A percentile compares a stretch with the other conserved stretches of the same genome.
Conservation (phyloP, 495 filamentous ascomycete species). For the Penicillium pulvis region DNA sequence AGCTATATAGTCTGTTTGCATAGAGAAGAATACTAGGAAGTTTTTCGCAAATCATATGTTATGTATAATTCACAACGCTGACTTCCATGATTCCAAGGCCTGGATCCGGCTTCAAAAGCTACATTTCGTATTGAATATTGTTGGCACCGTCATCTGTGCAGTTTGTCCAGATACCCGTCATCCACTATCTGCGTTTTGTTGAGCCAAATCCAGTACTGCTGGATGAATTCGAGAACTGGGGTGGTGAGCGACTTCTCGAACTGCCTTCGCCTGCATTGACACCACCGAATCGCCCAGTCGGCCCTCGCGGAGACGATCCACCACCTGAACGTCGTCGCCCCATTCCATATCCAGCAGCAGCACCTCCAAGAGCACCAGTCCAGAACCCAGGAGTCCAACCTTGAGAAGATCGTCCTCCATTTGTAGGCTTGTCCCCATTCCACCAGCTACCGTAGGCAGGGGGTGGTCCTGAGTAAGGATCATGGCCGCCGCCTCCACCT, state of each 20-base stretch:
- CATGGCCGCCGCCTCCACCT: slow-evolving; percentile 53
- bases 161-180: too few species aligned
- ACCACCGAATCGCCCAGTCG: neutral
- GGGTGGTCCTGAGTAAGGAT: slow-evolving; percentile 56
- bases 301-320: slow-evolving; percentile 20
- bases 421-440: slow-evolving; percentile 38
- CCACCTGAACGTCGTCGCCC: slow-evolving; percentile 50
- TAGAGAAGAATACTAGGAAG: slow-evolving; percentile 2
- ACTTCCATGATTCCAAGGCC: too few species aligned
- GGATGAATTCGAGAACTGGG: slow-evolving; percentile 55
- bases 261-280: slow-evolving; percentile 53
- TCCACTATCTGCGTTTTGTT: slow-evolving; percentile 66
- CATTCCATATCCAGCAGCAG: slow-evolving; percentile 69
- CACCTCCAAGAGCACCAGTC: slow-evolving; percentile 72
- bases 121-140: too few species aligned
- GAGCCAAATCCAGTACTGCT: slow-evolving; percentile 91
- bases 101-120: too few species aligned
- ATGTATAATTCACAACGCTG: too few species aligned
- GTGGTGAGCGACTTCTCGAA: slow-evolving; percentile 47
- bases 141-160: too few species aligned
- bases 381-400: slow-evolving; percentile 88
- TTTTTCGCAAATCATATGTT: neutral
- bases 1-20: neutral
- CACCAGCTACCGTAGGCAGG: slow-evolving; percentile 61
- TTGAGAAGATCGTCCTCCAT: slow-evolving; percentile 29